A percentile compares a stretch with the other conserved stretches of the same genome.
These are phyloP conservation scores for Russula emetica DNA, from an alignment of 768 basidiomycete genomes.

Conservation along the genomic window DNA sequence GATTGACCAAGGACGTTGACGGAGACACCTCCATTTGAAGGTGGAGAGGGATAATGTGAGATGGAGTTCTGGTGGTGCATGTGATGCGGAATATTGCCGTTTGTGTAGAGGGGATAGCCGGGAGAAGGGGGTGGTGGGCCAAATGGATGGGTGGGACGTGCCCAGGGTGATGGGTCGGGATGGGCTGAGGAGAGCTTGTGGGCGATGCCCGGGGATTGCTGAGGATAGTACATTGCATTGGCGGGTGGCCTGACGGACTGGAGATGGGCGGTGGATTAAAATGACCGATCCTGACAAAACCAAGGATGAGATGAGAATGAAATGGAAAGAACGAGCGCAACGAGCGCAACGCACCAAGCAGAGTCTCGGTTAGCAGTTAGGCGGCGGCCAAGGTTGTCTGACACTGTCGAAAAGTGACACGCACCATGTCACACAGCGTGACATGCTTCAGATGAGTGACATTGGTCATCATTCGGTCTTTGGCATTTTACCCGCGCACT, in stretches of 20 bases:
- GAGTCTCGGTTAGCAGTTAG: neutral
- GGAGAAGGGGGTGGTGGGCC: conserved; percentile 61
- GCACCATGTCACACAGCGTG: neutral
- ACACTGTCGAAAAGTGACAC: neutral
- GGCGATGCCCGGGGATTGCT: conserved; percentile 75
- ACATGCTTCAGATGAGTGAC: neutral
- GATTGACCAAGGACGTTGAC: conserved; percentile 28
- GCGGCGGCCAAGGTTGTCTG: no score
- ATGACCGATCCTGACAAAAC: conserved; percentile 13
- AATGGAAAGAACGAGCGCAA: neutral
- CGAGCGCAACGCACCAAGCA: conserved; percentile 7
- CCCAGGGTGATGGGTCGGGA: conserved; percentile 74
- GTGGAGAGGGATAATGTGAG: conserved; percentile 76
- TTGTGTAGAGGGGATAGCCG: conserved; percentile 72
- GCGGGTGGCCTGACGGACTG: conserved; percentile 26
- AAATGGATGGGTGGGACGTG: conserved; percentile 53
- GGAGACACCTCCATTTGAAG: conserved; percentile 38
- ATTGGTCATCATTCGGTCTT: conserved; percentile 18
- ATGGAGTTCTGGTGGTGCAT: conserved; percentile 72
- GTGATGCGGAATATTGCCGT: conserved; percentile 52
- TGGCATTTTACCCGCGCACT: conserved; percentile 21
- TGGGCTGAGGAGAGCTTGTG: conserved; percentile 66
- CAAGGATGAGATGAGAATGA: neutral
- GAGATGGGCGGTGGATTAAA: conserved; percentile 18
- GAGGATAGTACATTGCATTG: conserved; percentile 77